Conservation (phyloP, 305 asterid species). For the Stenogyne calaminthoides region DNA sequence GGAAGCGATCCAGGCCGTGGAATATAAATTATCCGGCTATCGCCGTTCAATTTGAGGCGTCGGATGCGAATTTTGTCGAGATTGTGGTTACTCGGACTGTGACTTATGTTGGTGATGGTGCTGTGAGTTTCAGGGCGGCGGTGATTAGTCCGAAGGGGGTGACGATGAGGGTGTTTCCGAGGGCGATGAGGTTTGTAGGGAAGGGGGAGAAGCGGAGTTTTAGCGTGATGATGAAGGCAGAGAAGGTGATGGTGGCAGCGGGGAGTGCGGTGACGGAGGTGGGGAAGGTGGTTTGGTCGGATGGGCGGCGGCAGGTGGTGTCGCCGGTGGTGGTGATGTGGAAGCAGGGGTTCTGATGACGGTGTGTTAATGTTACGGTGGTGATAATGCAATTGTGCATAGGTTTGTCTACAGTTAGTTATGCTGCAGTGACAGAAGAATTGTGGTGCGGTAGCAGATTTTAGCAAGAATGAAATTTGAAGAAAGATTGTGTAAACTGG, state of each 20-base stretch:
- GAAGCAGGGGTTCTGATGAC: slow-evolving; percentile 40
- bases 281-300: slow-evolving; percentile 70
- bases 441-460: background rate
- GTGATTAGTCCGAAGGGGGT: slow-evolving; percentile 49
- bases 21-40: slow-evolving; percentile 75
- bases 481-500: too few relatives aligned
- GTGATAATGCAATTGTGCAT: slow-evolving; percentile 27
- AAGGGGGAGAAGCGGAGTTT: slow-evolving; percentile 57
- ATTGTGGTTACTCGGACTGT: slow-evolving; percentile 48
- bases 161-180: slow-evolving; percentile 45
- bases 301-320: slow-evolving; percentile 60
- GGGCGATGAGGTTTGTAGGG: slow-evolving; percentile 40
- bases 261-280: slow-evolving; percentile 45
- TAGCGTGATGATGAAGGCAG: slow-evolving; percentile 48
- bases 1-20: slow-evolving; percentile 51
- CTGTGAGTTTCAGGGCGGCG: slow-evolving; percentile 35
- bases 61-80: slow-evolving; percentile 14
- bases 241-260: slow-evolving; percentile 40
- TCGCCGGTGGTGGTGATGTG: slow-evolving; percentile 72
- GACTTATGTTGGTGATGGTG: slow-evolving; percentile 50
- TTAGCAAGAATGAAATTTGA: background rate
- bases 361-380: background rate
- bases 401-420: slow-evolving; percentile 15
- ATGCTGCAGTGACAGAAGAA: background rate
- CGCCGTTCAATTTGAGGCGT: slow-evolving; percentile 46